Evolutionary conservation across 2,329 filamentous ascomycete genomes (phyloP).

Genomic region (Talaromyces sp.): DNA sequence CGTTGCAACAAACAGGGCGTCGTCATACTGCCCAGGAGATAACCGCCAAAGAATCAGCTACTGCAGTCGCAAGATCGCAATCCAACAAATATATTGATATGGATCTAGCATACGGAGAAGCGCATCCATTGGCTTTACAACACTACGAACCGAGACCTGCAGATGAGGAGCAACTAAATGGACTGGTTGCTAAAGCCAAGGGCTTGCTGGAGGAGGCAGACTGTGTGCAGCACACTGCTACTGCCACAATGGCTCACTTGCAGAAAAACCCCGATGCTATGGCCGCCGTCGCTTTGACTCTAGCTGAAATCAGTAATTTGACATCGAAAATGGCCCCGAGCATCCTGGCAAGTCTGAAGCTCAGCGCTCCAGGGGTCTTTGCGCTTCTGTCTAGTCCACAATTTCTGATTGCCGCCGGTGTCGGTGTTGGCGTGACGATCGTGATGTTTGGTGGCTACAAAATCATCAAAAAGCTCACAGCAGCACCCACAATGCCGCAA

Average conservation of each 20-base stretch:
- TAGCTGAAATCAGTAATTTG: constrained; percentile 85
- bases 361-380: constrained; percentile 79
- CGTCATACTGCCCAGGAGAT: constrained; percentile 42
- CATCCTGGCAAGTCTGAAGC: constrained; percentile 72
- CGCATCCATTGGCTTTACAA: constrained; percentile 63
- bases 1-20: constrained; percentile 31
- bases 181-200: constrained; percentile 73
- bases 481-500: constrained; percentile 24
- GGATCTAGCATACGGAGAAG: constrained; percentile 84
- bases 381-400: constrained; percentile 84
- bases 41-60: constrained; percentile 28
- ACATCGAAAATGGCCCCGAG: constrained; percentile 80
- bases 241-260: constrained; percentile 75
- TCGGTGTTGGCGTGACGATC: constrained; percentile 88
- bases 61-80: constrained; percentile 31
- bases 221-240: constrained; percentile 81
- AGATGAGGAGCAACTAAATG: constrained; percentile 60
- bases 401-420: constrained; percentile 87
- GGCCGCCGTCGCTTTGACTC: constrained; percentile 85
- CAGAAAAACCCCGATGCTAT: constrained; percentile 86
- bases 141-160: constrained; percentile 46
- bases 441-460: constrained; percentile 97
- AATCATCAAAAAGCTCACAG: constrained; percentile 83
- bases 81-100: constrained; percentile 65
- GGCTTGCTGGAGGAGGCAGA: constrained; percentile 79